Conservation (phyloP, 106 monocot genomes). For the Narthecium ossifragum region DNA sequence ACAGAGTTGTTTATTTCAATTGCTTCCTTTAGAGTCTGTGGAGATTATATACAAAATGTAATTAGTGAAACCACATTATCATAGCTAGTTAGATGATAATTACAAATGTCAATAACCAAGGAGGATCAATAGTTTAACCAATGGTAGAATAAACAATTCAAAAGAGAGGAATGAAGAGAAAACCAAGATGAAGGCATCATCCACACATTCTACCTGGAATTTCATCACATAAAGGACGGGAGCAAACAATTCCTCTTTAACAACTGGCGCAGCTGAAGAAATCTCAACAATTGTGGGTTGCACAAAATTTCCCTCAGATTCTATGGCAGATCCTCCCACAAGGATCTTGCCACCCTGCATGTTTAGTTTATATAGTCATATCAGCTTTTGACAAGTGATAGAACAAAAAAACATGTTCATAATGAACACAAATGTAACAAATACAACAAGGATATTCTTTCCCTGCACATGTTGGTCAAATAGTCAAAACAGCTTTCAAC, state of each 20-base stretch:
- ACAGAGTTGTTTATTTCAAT: slow-evolving; percentile 94
- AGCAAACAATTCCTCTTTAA: slow-evolving; percentile 92
- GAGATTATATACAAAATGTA: not conserved
- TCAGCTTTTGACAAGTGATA: not conserved
- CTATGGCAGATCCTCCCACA: slow-evolving; percentile 58
- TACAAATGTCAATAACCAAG: not conserved
- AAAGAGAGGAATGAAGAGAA: not conserved
- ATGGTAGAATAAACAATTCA: not conserved
- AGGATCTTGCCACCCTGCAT: slow-evolving; percentile 91
- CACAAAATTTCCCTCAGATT: slow-evolving; percentile 86
- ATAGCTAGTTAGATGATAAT: not conserved
- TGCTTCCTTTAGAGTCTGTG: slow-evolving; percentile 87
- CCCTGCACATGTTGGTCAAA: not conserved
- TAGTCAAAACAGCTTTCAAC: not conserved
- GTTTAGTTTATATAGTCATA: too few relatives aligned
- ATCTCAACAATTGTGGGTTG: slow-evolving; percentile 97
- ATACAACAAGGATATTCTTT: slow-evolving; percentile 54
- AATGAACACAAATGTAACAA: not conserved
- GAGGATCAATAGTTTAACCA: too few relatives aligned
- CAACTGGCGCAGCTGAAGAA: slow-evolving; percentile 62
- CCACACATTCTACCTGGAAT: slow-evolving; percentile 51
- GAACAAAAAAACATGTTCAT: not conserved
- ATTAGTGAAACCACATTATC: not conserved
- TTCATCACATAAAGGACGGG: slow-evolving; percentile 97
- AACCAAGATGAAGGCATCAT: not conserved